Conservation (phyloP, 768 basidiomycete species). For the Pisolithus orientalis region DNA sequence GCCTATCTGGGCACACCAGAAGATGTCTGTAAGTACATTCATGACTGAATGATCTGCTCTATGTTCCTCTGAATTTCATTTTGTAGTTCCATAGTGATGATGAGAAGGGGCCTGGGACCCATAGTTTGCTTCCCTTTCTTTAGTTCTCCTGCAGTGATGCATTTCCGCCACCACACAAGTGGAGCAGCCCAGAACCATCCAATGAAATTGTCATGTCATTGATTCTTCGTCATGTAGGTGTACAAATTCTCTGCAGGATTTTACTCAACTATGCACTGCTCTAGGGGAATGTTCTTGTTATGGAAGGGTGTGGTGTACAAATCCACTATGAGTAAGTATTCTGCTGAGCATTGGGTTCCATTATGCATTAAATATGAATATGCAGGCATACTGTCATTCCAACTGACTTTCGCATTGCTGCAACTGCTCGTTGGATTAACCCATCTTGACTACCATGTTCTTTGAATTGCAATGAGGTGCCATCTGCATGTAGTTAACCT, state of each 20-base stretch:
- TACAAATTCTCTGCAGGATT: not conserved
- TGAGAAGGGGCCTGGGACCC: slow-evolving; percentile 65
- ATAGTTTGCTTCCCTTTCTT: slow-evolving; percentile 70
- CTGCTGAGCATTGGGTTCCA: not conserved
- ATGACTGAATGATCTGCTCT: not conserved
- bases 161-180: slow-evolving; percentile 52
- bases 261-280: slow-evolving; percentile 2
- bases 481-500: no score
- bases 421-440: slow-evolving; percentile 65
- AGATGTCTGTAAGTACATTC: slow-evolving; percentile 58
- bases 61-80: slow-evolving; percentile 2
- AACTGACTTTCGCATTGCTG: slow-evolving; percentile 70
- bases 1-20: slow-evolving; percentile 85
- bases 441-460: not conserved
- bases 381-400: slow-evolving; percentile 72
- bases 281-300: slow-evolving; percentile 72
- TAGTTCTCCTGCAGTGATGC: slow-evolving; percentile 77
- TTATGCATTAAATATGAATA: slow-evolving; percentile 4
- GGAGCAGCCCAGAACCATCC: slow-evolving; percentile 27
- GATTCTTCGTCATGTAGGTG: slow-evolving; percentile 58
- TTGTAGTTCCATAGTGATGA: slow-evolving; percentile 73
- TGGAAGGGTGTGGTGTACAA: slow-evolving; percentile 68
- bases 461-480: no score
- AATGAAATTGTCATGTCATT: slow-evolving; percentile 42
- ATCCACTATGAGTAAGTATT: slow-evolving; percentile 59